Evolutionary conservation across 306 rosid species (phyloP).

Genomic region (Acacia acuminata): DNA sequence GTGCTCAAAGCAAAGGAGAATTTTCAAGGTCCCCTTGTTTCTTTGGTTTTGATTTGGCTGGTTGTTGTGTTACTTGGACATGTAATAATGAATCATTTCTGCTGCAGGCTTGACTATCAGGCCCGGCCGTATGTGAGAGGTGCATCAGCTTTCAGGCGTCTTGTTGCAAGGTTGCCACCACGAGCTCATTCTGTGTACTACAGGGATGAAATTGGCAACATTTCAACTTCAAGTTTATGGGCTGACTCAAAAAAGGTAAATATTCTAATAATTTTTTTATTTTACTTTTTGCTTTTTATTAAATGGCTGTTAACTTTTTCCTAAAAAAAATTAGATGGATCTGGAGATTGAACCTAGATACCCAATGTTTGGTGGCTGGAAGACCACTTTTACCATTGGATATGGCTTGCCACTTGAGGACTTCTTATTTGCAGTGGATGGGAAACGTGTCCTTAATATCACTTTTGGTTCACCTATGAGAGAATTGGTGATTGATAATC

Average conservation of each 20-base stretch:
- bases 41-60: slow-evolving; percentile 25
- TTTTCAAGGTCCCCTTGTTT: slow-evolving; percentile 76
- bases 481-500: slow-evolving; percentile 78
- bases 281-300: neutral
- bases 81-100: slow-evolving; percentile 35
- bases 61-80: slow-evolving; percentile 28
- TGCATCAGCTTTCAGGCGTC: slow-evolving; percentile 77
- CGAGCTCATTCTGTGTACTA: slow-evolving; percentile 92
- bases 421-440: slow-evolving; percentile 73
- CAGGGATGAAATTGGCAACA: slow-evolving; percentile 95
- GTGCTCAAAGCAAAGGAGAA: slow-evolving; percentile 91
- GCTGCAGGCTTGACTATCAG: slow-evolving; percentile 89
- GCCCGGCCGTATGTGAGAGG: slow-evolving; percentile 78
- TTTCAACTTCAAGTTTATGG: slow-evolving; percentile 96
- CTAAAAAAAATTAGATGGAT: slow-evolving; percentile 56
- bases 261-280: neutral
- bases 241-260: slow-evolving; percentile 84
- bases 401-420: slow-evolving; percentile 89
- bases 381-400: slow-evolving; percentile 87
- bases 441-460: slow-evolving; percentile 76
- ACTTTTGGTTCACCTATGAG: slow-evolving; percentile 78
- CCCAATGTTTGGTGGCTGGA: slow-evolving; percentile 99
- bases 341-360: slow-evolving; percentile 93
- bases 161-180: slow-evolving; percentile 88
- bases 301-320: slow-evolving; percentile 26